Conservation (phyloP, 179 eudicot species). For the Gypsophila paniculata region DNA sequence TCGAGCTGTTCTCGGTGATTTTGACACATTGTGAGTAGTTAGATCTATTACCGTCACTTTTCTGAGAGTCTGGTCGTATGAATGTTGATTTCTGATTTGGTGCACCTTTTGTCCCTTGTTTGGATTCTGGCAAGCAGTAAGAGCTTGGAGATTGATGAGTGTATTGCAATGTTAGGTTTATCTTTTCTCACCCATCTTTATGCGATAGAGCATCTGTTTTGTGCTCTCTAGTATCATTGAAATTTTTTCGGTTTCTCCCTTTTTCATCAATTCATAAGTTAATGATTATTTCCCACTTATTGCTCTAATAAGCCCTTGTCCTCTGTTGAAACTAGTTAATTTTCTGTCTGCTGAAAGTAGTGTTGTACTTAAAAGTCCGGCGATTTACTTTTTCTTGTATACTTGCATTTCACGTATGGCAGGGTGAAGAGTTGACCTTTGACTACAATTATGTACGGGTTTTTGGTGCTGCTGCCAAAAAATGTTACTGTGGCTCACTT, state of each 20-base stretch:
- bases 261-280: background rate
- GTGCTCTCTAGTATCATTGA: background rate
- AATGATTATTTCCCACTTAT: background rate
- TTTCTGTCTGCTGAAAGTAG: background rate
- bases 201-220: background rate
- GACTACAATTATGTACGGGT: conserved; percentile 97
- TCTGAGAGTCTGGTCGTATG: background rate
- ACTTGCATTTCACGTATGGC: conserved; percentile 23
- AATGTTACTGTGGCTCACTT: conserved; percentile 87
- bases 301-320: conserved; percentile 9
- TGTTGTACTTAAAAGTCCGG: background rate
- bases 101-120: background rate
- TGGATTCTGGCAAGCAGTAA: background rate
- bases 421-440: conserved; percentile 97
- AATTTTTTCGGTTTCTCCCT: background rate
- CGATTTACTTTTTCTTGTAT: background rate
- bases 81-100: background rate
- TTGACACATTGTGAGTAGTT: background rate
- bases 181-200: background rate
- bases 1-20: background rate
- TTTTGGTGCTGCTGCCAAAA: conserved; percentile 98
- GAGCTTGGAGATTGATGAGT: background rate
- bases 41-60: background rate
- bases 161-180: background rate
- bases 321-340: background rate